Conservation (phyloP, 805 yeast species). For the Lipomyces kockii region DNA sequence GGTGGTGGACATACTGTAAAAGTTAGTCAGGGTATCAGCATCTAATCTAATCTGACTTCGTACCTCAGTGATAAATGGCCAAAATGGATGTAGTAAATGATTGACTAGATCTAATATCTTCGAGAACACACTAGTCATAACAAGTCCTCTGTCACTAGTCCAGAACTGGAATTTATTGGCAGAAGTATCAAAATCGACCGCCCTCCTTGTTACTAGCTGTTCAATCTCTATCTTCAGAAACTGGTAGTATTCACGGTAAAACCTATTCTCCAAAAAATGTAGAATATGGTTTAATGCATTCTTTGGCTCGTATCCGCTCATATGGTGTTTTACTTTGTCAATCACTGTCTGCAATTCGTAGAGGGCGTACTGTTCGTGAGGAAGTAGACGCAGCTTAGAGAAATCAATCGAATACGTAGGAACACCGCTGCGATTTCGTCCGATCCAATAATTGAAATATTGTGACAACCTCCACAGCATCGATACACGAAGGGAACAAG, state of each 20-base stretch:
- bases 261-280: constrained; percentile 11
- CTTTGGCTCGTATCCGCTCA: background rate
- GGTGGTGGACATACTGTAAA: constrained; percentile 2
- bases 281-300: constrained; percentile 5
- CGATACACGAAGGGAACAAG: background rate
- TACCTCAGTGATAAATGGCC: constrained; percentile 16
- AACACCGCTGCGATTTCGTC: background rate
- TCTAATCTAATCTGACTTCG: background rate
- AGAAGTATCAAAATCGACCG: background rate
- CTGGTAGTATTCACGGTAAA: constrained; percentile 19
- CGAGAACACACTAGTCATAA: constrained; percentile 1
- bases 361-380: constrained; percentile 17
- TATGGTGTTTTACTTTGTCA: background rate
- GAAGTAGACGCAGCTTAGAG: constrained; percentile 14
- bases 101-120: constrained; percentile 11
- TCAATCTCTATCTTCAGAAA: constrained; percentile 1
- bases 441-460: constrained; percentile 8
- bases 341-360: constrained; percentile 12
- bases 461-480: constrained; percentile 7
- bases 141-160: constrained; percentile 6
- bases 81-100: constrained; percentile 19
- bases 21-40: background rate
- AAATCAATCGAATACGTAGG: constrained; percentile 12
- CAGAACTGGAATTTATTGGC: constrained; percentile 9
- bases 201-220: background rate